Percentiles rank a stretch among this genome's conserved stretches.
phyloP scores from a whole-genome alignment of 2,329 filamentous ascomycete genomes.

The Aspergillus aculeatinus region DNA sequence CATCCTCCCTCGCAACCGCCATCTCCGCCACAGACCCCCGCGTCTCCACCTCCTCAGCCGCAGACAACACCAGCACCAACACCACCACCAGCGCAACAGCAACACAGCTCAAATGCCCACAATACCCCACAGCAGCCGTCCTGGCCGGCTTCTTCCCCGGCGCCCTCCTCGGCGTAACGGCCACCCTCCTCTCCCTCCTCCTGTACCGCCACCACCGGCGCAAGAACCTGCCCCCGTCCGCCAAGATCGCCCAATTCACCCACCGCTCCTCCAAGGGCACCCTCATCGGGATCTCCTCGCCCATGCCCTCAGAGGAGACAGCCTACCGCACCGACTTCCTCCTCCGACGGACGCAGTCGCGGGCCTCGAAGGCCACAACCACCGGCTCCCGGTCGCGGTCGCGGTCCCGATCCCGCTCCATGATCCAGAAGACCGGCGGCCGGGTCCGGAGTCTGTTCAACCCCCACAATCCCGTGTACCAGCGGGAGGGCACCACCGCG shows the following conservation, averaged over 20 bases:
- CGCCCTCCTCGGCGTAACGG: constrained; percentile 41
- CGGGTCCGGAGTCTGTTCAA: constrained; percentile 40
- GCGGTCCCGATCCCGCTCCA: constrained; percentile 24
- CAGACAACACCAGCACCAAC: constrained; percentile 4
- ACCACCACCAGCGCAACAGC: neutral
- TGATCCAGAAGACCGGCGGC: constrained; percentile 34
- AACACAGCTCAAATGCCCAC: constrained; percentile 28
- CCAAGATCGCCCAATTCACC: constrained; percentile 29
- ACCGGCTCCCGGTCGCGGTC: constrained; percentile 27
- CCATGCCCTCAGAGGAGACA: constrained; percentile 44
- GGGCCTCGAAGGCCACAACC: constrained; percentile 2
- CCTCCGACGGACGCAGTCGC: constrained; percentile 26
- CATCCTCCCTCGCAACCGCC: neutral
- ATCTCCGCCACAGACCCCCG: constrained; percentile 1
- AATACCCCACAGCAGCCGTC: constrained; percentile 44
- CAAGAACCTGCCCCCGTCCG: constrained; percentile 15
- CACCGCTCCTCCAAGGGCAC: constrained; percentile 34
- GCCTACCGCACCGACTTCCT: constrained; percentile 48
- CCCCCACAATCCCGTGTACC: neutral
- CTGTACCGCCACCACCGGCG: constrained; percentile 35
- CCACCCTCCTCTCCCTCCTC: constrained; percentile 50
- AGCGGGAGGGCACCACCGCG: constrained; percentile 4
- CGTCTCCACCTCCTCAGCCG: constrained; percentile 14
- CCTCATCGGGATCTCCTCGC: constrained; percentile 42
- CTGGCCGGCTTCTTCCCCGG: constrained; percentile 50